A percentile compares a stretch with the other conserved stretches of the same genome.
These are phyloP conservation scores for Sugiyamaella paludigena DNA, from an alignment of 1,139 yeast species.

Conservation along the genomic window DNA sequence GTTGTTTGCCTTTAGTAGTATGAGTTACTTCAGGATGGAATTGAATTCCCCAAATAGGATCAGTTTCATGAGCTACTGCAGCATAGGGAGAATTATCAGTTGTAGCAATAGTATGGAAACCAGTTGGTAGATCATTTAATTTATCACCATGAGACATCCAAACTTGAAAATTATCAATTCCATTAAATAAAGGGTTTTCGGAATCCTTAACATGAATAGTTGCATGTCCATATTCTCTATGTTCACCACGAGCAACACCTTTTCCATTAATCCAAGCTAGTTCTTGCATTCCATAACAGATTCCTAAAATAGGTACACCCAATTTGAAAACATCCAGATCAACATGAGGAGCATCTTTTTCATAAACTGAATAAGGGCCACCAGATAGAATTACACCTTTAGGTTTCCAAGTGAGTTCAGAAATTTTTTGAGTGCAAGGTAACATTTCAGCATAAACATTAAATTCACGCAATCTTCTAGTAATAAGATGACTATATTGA, in stretches of 20 bases:
- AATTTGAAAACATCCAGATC: constrained; percentile 90
- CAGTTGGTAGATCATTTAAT: constrained; percentile 83
- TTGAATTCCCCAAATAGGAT: constrained; percentile 88
- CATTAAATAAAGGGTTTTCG: constrained; percentile 72
- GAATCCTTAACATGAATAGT: constrained; percentile 72
- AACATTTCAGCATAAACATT: constrained; percentile 98
- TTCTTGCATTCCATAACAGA: constrained; percentile 99
- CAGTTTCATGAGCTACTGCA: constrained; percentile 76
- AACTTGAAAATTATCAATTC: constrained; percentile 87
- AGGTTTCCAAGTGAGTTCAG: constrained; percentile 91
- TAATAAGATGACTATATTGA: constrained; percentile 94
- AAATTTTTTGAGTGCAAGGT: constrained; percentile 96
- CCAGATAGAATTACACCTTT: constrained; percentile 96
- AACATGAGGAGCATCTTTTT: constrained; percentile 93
- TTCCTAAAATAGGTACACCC: constrained; percentile 92
- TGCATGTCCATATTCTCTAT: constrained; percentile 98
- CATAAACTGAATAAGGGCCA: constrained; percentile 97
- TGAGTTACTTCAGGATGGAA: constrained; percentile 99
- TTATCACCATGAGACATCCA: constrained; percentile 99
- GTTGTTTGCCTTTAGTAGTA: constrained; percentile 82
- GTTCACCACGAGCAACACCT: constrained; percentile 94
- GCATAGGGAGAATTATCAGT: constrained; percentile 95
- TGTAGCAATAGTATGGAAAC: constrained; percentile 85
- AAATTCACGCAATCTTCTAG: constrained; percentile 97
- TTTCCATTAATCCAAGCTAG: constrained; percentile 97